These are phyloP conservation scores for Naumovozyma castellii DNA, from an alignment of 805 yeast species.

Conservation along the genomic window DNA sequence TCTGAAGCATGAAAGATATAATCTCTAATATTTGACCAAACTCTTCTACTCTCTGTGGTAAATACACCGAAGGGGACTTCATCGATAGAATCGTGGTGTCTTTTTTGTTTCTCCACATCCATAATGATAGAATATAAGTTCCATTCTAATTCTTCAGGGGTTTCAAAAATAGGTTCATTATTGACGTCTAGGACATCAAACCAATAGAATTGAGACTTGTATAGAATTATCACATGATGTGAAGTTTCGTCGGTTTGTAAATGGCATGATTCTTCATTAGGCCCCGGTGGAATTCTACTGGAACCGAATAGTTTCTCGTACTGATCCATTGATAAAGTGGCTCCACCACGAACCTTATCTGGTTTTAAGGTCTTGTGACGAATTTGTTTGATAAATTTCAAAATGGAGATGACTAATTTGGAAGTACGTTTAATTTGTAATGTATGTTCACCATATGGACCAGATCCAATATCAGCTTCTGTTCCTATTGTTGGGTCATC, in stretches of 20 bases:
- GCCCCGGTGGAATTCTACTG: constrained; percentile 71
- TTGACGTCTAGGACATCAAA: constrained; percentile 76
- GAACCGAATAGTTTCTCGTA: constrained; percentile 81
- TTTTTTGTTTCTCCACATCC: constrained; percentile 45
- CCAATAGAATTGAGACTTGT: constrained; percentile 89
- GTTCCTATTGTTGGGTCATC: constrained; percentile 65
- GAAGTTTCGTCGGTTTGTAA: constrained; percentile 72
- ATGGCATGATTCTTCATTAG: constrained; percentile 53
- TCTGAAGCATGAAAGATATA: constrained; percentile 37
- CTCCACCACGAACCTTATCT: constrained; percentile 53
- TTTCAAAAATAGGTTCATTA: constrained; percentile 54
- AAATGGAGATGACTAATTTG: constrained; percentile 61
- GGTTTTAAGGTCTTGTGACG: constrained; percentile 65
- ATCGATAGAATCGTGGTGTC: background rate
- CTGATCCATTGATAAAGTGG: constrained; percentile 82
- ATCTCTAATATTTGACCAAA: constrained; percentile 74
- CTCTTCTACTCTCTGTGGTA: constrained; percentile 80
- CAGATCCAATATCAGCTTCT: constrained; percentile 27
- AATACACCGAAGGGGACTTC: constrained; percentile 66
- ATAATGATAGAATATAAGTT: constrained; percentile 67
- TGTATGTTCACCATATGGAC: constrained; percentile 29
- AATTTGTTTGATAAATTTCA: constrained; percentile 72
- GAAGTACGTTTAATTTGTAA: constrained; percentile 73
- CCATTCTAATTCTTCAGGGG: constrained; percentile 64
- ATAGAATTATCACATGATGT: constrained; percentile 72